These are phyloP conservation scores for Cryptosporidium sp. DNA, from an alignment of 169 alveolate genomes.

Conservation along the genomic window DNA sequence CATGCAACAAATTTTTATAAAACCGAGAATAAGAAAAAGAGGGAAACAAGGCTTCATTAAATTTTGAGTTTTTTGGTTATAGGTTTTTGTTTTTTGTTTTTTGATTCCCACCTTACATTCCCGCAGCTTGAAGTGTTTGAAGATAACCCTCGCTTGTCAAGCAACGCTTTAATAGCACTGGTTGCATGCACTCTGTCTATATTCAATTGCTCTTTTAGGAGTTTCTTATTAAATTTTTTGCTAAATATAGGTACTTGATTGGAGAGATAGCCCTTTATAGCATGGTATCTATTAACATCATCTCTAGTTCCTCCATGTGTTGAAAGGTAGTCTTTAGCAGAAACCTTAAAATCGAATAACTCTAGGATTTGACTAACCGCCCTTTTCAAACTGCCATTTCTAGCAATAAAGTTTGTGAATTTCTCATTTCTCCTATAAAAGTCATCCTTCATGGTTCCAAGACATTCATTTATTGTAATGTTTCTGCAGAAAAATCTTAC, in stretches of 20 bases:
- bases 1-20: constrained; percentile 13
- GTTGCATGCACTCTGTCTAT: constrained; percentile 1
- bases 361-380: constrained; percentile 14
- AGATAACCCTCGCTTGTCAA: background rate
- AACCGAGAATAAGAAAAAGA: background rate
- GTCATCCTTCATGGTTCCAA: constrained; percentile 48
- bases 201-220: background rate
- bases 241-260: background rate
- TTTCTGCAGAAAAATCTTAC: constrained; percentile 12
- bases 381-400: constrained; percentile 21
- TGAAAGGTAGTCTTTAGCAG: background rate
- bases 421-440: constrained; percentile 62
- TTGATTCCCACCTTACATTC: background rate
- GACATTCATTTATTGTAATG: constrained; percentile 6
- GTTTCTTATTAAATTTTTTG: background rate
- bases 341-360: constrained; percentile 3
- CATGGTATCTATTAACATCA: constrained; percentile 39
- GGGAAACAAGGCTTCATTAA: background rate
- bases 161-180: background rate
- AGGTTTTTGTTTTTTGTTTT: background rate
- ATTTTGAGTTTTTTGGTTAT: background rate
- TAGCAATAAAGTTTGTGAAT: constrained; percentile 22
- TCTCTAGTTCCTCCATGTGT: constrained; percentile 30
- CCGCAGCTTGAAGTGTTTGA: constrained; percentile 5
- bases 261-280: background rate